Evolutionary conservation across 441 rosid species (phyloP).

Genomic region (Isatis lusitanica): DNA sequence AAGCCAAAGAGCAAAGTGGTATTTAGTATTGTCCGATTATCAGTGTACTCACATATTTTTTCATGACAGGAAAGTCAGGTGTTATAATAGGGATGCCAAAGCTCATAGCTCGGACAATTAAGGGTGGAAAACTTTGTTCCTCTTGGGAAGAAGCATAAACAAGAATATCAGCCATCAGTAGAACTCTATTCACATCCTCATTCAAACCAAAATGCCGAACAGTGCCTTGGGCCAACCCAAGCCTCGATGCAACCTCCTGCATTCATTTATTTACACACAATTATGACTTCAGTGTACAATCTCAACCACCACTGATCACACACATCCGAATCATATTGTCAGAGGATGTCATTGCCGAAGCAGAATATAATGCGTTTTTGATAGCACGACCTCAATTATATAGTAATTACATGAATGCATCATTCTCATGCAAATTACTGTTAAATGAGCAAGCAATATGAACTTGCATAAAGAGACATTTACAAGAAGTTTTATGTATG

Average conservation of each 20-base stretch:
- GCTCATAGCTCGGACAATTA: constrained; percentile 90
- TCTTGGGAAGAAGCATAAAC: constrained; percentile 94
- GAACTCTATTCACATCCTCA: constrained; percentile 68
- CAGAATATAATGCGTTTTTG: neutral
- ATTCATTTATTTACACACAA: constrained; percentile 24
- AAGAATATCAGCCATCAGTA: constrained; percentile 86
- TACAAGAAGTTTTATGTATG: constrained; percentile 9
- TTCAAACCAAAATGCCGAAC: constrained; percentile 75
- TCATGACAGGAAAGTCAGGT: constrained; percentile 79
- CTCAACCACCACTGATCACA: constrained; percentile 23
- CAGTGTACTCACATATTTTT: constrained; percentile 66
- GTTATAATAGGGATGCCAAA: constrained; percentile 74
- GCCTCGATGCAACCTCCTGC: constrained; percentile 78
- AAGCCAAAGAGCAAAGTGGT: constrained; percentile 2
- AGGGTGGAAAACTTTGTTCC: constrained; percentile 87
- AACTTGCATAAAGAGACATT: constrained; percentile 4
- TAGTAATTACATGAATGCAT: constrained; percentile 1
- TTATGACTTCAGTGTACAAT: constrained; percentile 12
- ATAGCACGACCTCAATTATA: constrained; percentile 6
- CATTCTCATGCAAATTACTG: constrained; percentile 7
- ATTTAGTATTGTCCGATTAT: constrained; percentile 17
- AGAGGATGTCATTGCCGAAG: neutral
- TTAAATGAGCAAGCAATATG: constrained; percentile 10
- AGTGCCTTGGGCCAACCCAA: constrained; percentile 73
- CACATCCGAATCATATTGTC: neutral